phyloP scores from a whole-genome alignment of 495 filamentous ascomycete genomes.

The Aspergillus homomorphus region DNA sequence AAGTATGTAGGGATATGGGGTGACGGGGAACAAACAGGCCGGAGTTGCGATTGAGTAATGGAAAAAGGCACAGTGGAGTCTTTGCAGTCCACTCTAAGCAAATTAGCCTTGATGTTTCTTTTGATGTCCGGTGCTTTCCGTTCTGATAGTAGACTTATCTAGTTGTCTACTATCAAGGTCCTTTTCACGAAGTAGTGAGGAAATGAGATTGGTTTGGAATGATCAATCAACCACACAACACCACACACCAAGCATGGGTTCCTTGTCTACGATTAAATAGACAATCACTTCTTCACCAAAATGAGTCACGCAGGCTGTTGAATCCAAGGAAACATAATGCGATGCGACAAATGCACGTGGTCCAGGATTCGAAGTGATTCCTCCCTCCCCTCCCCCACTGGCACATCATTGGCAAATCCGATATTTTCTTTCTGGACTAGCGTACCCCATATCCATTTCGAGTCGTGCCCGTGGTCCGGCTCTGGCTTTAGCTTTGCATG shows the following conservation, averaged over 20 bases:
- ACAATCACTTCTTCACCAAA: neutral
- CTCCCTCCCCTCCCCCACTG: too few relatives aligned
- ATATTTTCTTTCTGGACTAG: neutral
- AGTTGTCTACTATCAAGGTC: neutral
- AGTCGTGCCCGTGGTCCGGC: too few relatives aligned
- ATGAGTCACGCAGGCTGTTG: neutral
- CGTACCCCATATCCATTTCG: neutral
- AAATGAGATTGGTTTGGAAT: too few relatives aligned
- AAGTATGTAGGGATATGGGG: neutral
- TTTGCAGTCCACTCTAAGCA: neutral
- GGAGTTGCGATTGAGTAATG: conserved; percentile 4
- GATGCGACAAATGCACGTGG: neutral
- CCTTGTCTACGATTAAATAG: too few relatives aligned
- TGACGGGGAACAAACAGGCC: too few relatives aligned
- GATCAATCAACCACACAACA: too few relatives aligned
- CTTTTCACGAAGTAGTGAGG: too few relatives aligned
- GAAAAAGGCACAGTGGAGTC: conserved; percentile 2
- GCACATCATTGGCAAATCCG: too few relatives aligned
- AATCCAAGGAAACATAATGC: neutral
- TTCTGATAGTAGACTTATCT: neutral
- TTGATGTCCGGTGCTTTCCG: neutral
- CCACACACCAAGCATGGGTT: too few relatives aligned
- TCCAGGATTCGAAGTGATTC: too few relatives aligned
- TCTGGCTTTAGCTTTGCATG: neutral
- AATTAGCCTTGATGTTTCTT: neutral